phyloP scores from a whole-genome alignment of 2,329 filamentous ascomycete genomes.

The Ramularia endophylla region DNA sequence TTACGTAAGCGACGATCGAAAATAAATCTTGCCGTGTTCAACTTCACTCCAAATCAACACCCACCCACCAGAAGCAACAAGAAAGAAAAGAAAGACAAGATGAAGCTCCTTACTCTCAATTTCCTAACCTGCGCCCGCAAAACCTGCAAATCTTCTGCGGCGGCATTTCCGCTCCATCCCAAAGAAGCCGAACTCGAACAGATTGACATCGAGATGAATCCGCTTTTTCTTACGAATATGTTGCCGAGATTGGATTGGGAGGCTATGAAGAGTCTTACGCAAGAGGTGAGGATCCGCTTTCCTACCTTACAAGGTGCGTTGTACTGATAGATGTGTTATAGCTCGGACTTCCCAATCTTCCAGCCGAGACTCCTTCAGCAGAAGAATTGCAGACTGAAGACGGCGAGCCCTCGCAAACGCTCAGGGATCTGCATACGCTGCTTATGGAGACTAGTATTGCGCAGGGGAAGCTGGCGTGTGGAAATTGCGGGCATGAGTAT shows the following conservation, averaged over 20 bases:
- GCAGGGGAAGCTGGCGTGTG: slow-evolving; percentile 85
- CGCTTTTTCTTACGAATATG: slow-evolving; percentile 75
- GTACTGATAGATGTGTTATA: slow-evolving; percentile 37
- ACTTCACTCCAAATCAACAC: neutral
- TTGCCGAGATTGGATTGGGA: slow-evolving; percentile 85
- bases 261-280: slow-evolving; percentile 66
- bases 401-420: slow-evolving; percentile 58
- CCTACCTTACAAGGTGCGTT: no score
- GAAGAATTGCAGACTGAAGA: slow-evolving; percentile 47
- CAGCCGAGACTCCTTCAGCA: slow-evolving; percentile 35
- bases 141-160: slow-evolving; percentile 74
- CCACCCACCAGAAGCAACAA: neutral
- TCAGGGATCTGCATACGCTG: slow-evolving; percentile 72
- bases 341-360: slow-evolving; percentile 73
- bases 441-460: slow-evolving; percentile 85
- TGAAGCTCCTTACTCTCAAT: slow-evolving; percentile 96
- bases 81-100: slow-evolving; percentile 35
- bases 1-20: no score
- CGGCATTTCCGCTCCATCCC: slow-evolving; percentile 86
- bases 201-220: slow-evolving; percentile 74
- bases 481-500: slow-evolving; percentile 89
- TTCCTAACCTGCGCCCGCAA: slow-evolving; percentile 97
- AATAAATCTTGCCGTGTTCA: neutral
- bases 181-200: slow-evolving; percentile 86
- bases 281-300: slow-evolving; percentile 72